Conservation (phyloP, 768 basidiomycete species). For the Psilocybe cubensis region DNA sequence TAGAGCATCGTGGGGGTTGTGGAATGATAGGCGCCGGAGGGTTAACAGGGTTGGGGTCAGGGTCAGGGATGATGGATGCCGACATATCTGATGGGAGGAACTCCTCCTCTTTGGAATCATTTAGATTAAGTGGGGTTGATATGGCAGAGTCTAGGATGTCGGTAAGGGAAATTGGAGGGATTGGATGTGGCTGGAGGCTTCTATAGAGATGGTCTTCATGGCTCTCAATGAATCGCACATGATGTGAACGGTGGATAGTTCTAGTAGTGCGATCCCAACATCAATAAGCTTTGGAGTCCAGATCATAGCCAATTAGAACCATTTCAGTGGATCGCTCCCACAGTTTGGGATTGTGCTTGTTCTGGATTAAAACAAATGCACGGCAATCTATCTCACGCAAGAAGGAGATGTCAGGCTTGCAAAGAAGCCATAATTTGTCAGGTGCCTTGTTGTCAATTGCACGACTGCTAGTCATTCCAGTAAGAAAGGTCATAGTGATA, state of each 20-base stretch:
- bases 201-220: slow-evolving; percentile 4
- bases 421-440: slow-evolving; percentile 19
- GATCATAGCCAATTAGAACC: slow-evolving; percentile 22
- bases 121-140: not conserved
- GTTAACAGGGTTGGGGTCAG: not conserved
- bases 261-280: slow-evolving; percentile 12
- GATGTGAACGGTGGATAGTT: slow-evolving; percentile 14
- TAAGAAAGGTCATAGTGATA: slow-evolving; percentile 29
- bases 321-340: slow-evolving; percentile 19
- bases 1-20: not conserved
- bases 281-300: slow-evolving; percentile 16
- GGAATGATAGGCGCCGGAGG: not conserved
- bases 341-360: slow-evolving; percentile 29
- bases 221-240: slow-evolving; percentile 25
- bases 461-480: slow-evolving; percentile 7
- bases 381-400: slow-evolving; percentile 32
- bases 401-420: slow-evolving; percentile 27
- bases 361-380: slow-evolving; percentile 13
- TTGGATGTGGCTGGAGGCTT: not conserved
- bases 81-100: slow-evolving; percentile 27
- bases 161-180: not conserved
- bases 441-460: slow-evolving; percentile 12
- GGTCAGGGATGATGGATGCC: no score
- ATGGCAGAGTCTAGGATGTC: not conserved
- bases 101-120: not conserved